These are phyloP conservation scores for Ricinus communis DNA, from an alignment of 345 rosid species.

Conservation along the genomic window DNA sequence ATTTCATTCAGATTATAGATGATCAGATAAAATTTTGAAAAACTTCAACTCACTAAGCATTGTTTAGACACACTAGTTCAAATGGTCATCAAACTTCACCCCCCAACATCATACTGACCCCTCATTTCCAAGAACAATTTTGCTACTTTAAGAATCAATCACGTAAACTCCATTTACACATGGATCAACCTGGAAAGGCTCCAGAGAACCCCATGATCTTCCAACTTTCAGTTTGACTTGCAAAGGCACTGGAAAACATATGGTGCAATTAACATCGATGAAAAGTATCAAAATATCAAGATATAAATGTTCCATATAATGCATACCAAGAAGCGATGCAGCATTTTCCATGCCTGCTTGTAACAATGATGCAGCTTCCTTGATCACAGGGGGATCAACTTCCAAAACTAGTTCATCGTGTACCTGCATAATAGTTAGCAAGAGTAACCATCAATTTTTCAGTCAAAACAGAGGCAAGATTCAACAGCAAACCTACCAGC, in stretches of 20 bases:
- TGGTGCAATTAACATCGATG: constrained; percentile 5
- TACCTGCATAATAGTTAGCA: constrained; percentile 49
- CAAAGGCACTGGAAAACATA: constrained; percentile 64
- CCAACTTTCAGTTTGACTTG: constrained; percentile 83
- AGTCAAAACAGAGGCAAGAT: background rate
- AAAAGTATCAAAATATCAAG: constrained; percentile 14
- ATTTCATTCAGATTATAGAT: constrained; percentile 6
- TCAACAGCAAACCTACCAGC: background rate
- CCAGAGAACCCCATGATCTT: constrained; percentile 91
- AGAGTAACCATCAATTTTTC: constrained; percentile 4
- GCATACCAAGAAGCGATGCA: constrained; percentile 64
- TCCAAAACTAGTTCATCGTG: constrained; percentile 93
- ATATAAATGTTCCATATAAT: background rate
- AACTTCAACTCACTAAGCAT: background rate
- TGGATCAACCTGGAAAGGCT: constrained; percentile 52
- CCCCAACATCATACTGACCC: constrained; percentile 12
- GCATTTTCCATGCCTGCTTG: constrained; percentile 81
- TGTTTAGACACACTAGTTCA: constrained; percentile 7
- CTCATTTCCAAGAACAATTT: background rate
- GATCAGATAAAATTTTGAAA: background rate
- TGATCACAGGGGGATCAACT: constrained; percentile 65
- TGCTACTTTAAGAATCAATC: constrained; percentile 25
- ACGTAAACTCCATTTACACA: constrained; percentile 23
- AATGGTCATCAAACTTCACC: constrained; percentile 13
- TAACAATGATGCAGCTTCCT: constrained; percentile 72